Base-by-base conservation (phyloP, 306 rosid genomes). In the Mimosa pudica region DNA sequence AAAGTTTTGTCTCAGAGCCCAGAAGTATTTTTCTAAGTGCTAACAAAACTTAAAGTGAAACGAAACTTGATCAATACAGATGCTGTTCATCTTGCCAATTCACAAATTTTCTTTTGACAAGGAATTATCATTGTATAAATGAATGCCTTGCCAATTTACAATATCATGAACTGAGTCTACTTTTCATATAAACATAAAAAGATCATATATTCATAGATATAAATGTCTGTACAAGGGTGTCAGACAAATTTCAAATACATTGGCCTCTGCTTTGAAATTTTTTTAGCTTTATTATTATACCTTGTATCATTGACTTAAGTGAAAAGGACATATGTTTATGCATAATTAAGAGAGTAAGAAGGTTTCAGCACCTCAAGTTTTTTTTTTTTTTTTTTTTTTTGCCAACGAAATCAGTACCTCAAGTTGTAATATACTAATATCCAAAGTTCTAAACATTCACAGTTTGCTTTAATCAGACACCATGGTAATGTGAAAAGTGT, bases 301-400 rank as follows among this genome's bases (percentile, higher is more conserved):
- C 7, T 10, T 10, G 14, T 8, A 61, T 8, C 2, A 60, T 24
- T 70, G 76, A 74, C 38, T 32, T 17, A 13, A 16, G n/a, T 35
- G 32, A 57, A 78, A 67, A 64, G 69, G 12, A n/a, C 30, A 58
- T 30, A 80, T 10, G 41, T 72, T 80, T 77, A 46, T 49, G 18
- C 17, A 77, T 54, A 57, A 65, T 60, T 44, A 42, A 41, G 52
- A 24, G 7, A 0, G 35, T 20, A 38, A 16, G 16, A 42, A 36
- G 20, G 10, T 2, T 20, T 63, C 8, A 32, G 67, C 4, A 12
- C 18, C 14, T 24, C 30, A 24, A 24, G 30, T 24, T 1, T 24
- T 24, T 1, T 24, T 24, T 24, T 24, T 24, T 24, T 24, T 24
- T 24, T 24, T 24, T 24, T 24, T 24, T 24, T 24, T 24, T 0